Evolutionary conservation across 495 filamentous ascomycete genomes (phyloP).

Genomic region (Penicillium maclennaniae): DNA sequence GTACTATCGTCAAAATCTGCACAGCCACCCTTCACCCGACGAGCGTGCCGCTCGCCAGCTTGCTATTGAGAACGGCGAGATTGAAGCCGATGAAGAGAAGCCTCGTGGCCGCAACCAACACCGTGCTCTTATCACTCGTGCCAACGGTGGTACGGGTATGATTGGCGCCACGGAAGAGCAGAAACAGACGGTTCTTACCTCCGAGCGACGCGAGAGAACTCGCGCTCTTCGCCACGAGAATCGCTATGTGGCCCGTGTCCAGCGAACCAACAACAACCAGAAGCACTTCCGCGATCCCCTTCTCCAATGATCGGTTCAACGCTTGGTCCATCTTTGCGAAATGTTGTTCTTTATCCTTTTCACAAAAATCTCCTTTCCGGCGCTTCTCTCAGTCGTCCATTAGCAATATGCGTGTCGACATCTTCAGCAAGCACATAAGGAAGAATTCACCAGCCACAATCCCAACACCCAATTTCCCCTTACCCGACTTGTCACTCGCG

Average conservation of each 20-base stretch:
- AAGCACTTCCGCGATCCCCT: constrained; percentile 67
- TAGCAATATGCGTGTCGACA: background rate
- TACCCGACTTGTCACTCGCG: background rate
- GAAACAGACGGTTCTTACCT: constrained; percentile 57
- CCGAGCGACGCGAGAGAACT: constrained; percentile 65
- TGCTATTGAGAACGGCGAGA: constrained; percentile 48
- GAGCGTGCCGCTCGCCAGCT: constrained; percentile 51
- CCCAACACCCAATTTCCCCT: background rate
- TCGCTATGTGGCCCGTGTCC: constrained; percentile 57
- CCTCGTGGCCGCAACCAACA: constrained; percentile 44
- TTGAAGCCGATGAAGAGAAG: constrained; percentile 39
- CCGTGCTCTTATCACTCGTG: constrained; percentile 59
- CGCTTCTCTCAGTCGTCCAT: background rate
- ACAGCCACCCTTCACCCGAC: constrained; percentile 67
- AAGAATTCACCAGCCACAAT: background rate
- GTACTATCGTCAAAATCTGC: constrained; percentile 91
- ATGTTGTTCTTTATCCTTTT: background rate
- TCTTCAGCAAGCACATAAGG: background rate
- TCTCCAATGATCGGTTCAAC: constrained; percentile 35
- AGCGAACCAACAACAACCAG: constrained; percentile 64
- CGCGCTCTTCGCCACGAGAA: constrained; percentile 56
- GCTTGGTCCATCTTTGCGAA: background rate
- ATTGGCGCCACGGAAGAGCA: constrained; percentile 66
- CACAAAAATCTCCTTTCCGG: background rate
- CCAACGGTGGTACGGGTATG: constrained; percentile 73